Base-by-base conservation (phyloP, 805 yeast genomes). In the Kregervanrija pseudodelftensis region DNA sequence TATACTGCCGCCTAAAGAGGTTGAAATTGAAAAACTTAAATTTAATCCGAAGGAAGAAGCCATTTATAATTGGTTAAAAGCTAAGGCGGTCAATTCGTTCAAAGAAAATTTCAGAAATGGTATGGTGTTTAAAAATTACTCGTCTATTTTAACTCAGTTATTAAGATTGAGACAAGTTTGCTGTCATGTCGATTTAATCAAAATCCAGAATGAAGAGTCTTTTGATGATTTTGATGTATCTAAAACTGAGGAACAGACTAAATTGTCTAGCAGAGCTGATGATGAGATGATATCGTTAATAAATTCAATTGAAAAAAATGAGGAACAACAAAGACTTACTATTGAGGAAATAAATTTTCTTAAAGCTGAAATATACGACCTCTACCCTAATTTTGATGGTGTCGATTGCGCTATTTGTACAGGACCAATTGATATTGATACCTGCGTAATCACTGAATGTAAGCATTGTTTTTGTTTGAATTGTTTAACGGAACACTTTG, bases 341-440 rank as follows among this genome's bases (percentile, higher is more conserved):
- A 30, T 48, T 3, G 69, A 63, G 11, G 55, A 56, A 32, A 44
- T 54, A n/a, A 38, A 49, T 1, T 17, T 36, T 12, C 13, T 64
- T 14, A 62, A 60, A 30, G 47, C 54, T 7, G 53, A 65, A 36
- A 61, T 73, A 30, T 63, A 63, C 51, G 41, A 49, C 12, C 48
- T 52, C 17, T 67, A 73, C 43, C 60, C 65, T 1, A 42, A 53
- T 1, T 55, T 76, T 3, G 64, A 62, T 2, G 73, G 72, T 10
- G 60, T 77, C 1, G 96, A 89, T 61, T 90, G 98, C 55, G 80
- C 95, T 0, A 86, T 90, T 17, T 91, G 98, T 61, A 74, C 80
- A 2, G 77, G 77, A 28, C 82, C 87, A 0, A 80, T 86, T 13
- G 67, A 70, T 1, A 52, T 72, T 2, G 64, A 71, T 1, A 77